Evolutionary conservation across 192 early-diverging fungal genomes (phyloP), one percentile per base, ranked within the genome.

Genomic region (Coemansia sp.): DNA sequence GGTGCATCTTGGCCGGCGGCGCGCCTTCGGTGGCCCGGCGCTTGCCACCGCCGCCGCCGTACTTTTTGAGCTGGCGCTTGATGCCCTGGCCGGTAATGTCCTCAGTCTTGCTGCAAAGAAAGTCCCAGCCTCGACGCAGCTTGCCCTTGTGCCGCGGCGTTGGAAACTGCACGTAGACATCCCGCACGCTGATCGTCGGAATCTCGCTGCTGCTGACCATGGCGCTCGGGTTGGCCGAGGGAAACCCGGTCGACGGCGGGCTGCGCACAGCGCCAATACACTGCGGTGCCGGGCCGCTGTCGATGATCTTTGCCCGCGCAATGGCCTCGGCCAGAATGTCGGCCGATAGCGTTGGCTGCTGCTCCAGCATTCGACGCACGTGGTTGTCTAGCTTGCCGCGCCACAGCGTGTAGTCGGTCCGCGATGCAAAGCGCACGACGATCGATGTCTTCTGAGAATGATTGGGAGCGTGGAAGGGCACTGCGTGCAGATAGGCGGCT

Each of bases 91-190:
- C 67, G 3, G 73, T 75, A 34, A 69, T 54, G 34, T 70, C 65
- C 73, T 75, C 73, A 10, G 73, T 70, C 58, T 75, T 68, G 73
- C 62, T 70, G 51, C 73, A 57, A 49, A 75, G 27, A 60, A 70
- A 65, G 42, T 75, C 67, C 73, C 73, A 75, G 8, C 73, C 73
- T 1, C 67, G 65, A 1, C 73, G 66, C 50, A 75, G 42, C 43
- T 70, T 69, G 43, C 73, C 62, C 27, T 53, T 49, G 17, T 70
- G 66, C 29, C 53, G 56, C 5, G 73, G 48, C 9, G 53, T 53
- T 34, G 73, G 73, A 19, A 70, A 68, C 35, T 50, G 57, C 55
- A 68, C 67, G 17, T 70, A 75, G 28, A 75, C 67, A n/a, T 74
- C 70, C 43, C 70, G 70, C 52, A 74, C 64, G 48, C 56, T 74